Conservation (phyloP, 75 land plant species). For the Cunninghamia lanceolata region DNA sequence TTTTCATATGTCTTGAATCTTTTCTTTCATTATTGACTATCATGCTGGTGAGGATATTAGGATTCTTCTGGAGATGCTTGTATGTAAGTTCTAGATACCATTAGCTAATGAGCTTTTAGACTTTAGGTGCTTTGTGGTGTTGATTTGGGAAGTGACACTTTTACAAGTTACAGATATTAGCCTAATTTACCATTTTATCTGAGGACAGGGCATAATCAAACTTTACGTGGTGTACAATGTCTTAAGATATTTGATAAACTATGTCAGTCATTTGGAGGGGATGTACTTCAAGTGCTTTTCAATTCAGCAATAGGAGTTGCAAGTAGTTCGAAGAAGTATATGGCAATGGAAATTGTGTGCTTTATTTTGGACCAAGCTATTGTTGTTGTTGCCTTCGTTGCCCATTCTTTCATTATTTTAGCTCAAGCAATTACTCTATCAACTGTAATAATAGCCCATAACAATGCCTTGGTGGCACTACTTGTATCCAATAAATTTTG, state of each 20-base stretch:
- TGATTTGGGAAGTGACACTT: conserved; percentile 72
- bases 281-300: conserved; percentile 83
- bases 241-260: conserved; percentile 95
- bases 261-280: conserved; percentile 88
- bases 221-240: conserved; percentile 97
- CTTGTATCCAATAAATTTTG: conserved; percentile 96
- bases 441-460: conserved; percentile 85
- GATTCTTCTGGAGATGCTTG: too few relatives aligned
- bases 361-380: conserved; percentile 70
- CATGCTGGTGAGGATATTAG: too few relatives aligned
- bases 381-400: conserved; percentile 64
- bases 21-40: too few relatives aligned
- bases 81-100: conserved; percentile 73
- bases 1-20: too few relatives aligned
- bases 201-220: conserved; percentile 92
- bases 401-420: conserved; percentile 88
- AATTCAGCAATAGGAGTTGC: conserved; percentile 79
- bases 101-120: conserved; percentile 79
- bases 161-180: conserved; percentile 88
- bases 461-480: conserved; percentile 85
- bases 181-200: conserved; percentile 91
- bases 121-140: conserved; percentile 66
- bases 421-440: conserved; percentile 96
- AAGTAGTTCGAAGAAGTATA: conserved; percentile 48
- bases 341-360: conserved; percentile 42